Base-by-base conservation (phyloP, 805 yeast species). In the Myxozyma nipponensis region DNA sequence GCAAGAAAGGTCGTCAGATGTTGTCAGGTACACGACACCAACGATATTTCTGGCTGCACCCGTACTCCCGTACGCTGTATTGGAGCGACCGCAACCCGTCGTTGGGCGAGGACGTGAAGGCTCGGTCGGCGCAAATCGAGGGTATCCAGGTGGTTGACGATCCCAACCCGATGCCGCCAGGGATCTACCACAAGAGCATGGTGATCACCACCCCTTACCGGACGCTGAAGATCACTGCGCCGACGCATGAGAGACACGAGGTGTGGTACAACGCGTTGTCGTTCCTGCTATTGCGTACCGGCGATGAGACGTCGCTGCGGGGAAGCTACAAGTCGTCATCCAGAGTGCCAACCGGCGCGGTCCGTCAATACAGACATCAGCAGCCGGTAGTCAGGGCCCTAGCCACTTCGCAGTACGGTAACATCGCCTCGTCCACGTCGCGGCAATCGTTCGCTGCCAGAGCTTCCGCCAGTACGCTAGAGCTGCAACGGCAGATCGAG, bases 21-120 rank as follows among this genome's bases (percentile, higher is more conserved):
- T 75, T 87, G 19, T 78, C 91, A 0, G 93, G 88, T 44, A 77
- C 78, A 38, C 78, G 96, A 52, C 98, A 91, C 64, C 93, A 85
- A 63, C 77, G 97, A 58, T 91, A 80, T 70, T 91, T 91, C 76
- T 93, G 98, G 98, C 79, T 93, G 40, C 95, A 91, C 68, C 98
- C 98, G 2, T 90, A 90, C 67, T 84, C 93, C 6, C 70, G 88
- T 72, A 87, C 96, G 0, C 72, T 91, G 42, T 89, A 87, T 67
- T 91, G 98, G 98, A 83, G 91, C 2, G 75, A 78, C 3, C 75
- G 81, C 10, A 86, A 86, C 62, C 97, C 97, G 0, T 84, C 83
- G 0, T 65, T 84, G 42, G 83, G 84, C 58, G 53, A 59, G 4
- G 76, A 76, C 2, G 79, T 77, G 28, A 81, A 77, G 61, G 84